These are phyloP conservation scores for Backusella tarrabulga DNA, from an alignment of 192 early-diverging fungal species.

Conservation along the genomic window DNA sequence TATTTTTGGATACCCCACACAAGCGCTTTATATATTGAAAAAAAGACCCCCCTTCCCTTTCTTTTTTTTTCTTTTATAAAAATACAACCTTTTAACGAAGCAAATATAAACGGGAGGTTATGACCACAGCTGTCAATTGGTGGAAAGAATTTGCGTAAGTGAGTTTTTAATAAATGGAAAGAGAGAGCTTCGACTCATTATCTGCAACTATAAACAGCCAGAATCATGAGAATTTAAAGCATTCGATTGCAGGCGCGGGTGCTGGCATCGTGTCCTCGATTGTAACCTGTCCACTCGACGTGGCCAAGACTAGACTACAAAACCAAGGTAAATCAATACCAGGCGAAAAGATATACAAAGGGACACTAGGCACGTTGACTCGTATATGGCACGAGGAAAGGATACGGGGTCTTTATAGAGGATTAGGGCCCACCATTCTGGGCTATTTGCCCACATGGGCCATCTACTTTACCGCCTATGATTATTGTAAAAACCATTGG, in stretches of 20 bases:
- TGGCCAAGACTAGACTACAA: conserved; percentile 94
- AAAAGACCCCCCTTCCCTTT: background rate
- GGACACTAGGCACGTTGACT: conserved; percentile 62
- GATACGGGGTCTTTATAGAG: conserved; percentile 84
- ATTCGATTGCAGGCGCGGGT: conserved; percentile 79
- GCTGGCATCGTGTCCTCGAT: conserved; percentile 81
- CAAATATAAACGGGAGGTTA: background rate
- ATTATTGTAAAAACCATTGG: conserved; percentile 61
- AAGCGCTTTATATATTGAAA: background rate
- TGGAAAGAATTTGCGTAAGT: conserved; percentile 21
- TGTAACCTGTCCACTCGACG: conserved; percentile 89
- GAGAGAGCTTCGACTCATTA: background rate
- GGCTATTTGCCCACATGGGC: conserved; percentile 92
- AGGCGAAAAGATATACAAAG: conserved; percentile 48
- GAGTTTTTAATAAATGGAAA: background rate
- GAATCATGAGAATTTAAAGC: conserved; percentile 61
- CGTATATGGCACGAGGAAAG: conserved; percentile 83
- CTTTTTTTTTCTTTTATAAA: background rate
- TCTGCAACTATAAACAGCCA: conserved; percentile 2
- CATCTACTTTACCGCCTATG: conserved; percentile 91
- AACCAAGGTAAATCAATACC: conserved; percentile 63
- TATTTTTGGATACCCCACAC: background rate
- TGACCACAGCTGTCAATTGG: conserved; percentile 14
- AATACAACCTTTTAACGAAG: background rate
- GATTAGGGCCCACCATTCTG: conserved; percentile 82